Conservation (phyloP, 768 basidiomycete species). For the Amanita polypyramis region DNA sequence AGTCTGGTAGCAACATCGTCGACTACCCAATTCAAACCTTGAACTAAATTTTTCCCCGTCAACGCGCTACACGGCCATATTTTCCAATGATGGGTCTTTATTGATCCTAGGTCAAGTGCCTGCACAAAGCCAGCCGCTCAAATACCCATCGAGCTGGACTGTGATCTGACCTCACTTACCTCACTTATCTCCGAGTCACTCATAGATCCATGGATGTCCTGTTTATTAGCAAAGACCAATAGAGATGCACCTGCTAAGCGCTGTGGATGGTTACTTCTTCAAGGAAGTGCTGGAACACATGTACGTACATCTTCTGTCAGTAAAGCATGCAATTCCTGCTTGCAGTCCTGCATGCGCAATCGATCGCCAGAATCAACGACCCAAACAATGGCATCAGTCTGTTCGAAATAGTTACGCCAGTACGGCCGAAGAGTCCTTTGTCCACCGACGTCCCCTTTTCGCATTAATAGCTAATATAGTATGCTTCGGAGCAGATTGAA, state of each 20-base stretch:
- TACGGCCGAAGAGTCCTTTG: conserved; percentile 94
- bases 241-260: conserved; percentile 92
- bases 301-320: conserved; percentile 82
- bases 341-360: conserved; percentile 85
- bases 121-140: conserved; percentile 18
- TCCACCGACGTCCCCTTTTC: conserved; percentile 93
- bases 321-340: conserved; percentile 73
- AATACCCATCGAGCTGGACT: background rate
- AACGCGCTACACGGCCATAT: conserved; percentile 90
- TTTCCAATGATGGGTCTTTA: conserved; percentile 84
- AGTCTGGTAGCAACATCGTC: conserved; percentile 78
- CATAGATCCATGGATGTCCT: conserved; percentile 87
- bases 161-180: conserved; percentile 34
- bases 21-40: conserved; percentile 89
- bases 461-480: conserved; percentile 1
- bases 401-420: conserved; percentile 99
- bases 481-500: background rate
- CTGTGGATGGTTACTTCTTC: conserved; percentile 29
- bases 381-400: conserved; percentile 97
- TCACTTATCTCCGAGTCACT: conserved; percentile 71
- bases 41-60: conserved; percentile 74
- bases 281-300: conserved; percentile 7
- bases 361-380: conserved; percentile 95
- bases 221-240: conserved; percentile 96
- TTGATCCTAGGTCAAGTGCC: conserved; percentile 72